Base-by-base conservation (phyloP, 495 filamentous ascomycete genomes). In the Tetracladium setigerum region DNA sequence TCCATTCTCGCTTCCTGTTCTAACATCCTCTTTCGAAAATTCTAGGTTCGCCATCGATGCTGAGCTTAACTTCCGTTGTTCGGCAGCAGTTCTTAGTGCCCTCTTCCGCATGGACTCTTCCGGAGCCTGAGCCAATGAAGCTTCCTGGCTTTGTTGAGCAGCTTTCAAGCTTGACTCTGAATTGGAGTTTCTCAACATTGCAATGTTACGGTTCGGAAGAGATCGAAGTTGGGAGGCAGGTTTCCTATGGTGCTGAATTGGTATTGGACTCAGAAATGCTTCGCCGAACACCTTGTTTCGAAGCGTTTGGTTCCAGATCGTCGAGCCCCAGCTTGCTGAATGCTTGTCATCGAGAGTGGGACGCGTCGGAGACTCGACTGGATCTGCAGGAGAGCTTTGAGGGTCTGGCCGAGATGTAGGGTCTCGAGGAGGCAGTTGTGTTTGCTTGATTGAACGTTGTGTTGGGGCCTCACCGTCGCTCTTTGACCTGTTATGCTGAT, bases 201-300 rank as follows among this genome's bases (percentile, higher is more conserved):
- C 46, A 43, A 44, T 39, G 30, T 57, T 58, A 12, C 64, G 70
- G 37, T 65, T 63, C 31, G 71, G 72, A 31, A 84, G 58, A 22
- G 71, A 69, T 24, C 81, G 69, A 57, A 83, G 81, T 19, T 83
- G 79, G 8, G 78, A 72, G 30, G 73, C 71, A 51, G 83, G 81
- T 45, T 74, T 78, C 34, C 77, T 68, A 43, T 80, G 74, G 16
- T 68, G 67, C 18, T 74, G 71, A 38, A 78, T 68, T 4, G 70
- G 66, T 44, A 95, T 83, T 2, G 84, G 79, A 43, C 89, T 83
- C 27, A 86, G 74, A 63, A 98, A 98, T 0, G 95, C 92, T 60
- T 97, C 92, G 46, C 89, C 82, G 44, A 98, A 81, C 15, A 98
- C 91, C 60, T 95, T 86, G 56, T 95, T 89, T 38, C 89, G 81